Evolutionary conservation across 495 filamentous ascomycete species (phyloP), one percentile per base, ranked within the genome.

Genomic region (Daldinia childiae): DNA sequence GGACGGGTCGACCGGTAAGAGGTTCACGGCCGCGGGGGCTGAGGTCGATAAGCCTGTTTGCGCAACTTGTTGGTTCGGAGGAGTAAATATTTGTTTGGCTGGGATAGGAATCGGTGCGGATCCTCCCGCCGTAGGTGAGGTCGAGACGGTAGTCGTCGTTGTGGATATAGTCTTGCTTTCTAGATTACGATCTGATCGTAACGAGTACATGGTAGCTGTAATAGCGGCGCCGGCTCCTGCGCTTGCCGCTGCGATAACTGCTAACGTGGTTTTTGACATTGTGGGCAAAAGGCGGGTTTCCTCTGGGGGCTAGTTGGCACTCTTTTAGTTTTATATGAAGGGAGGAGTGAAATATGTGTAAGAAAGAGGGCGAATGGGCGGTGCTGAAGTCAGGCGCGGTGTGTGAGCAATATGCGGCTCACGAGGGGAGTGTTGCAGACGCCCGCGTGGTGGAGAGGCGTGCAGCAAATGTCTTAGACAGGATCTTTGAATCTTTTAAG

Each of bases 191-290:
- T 87, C 81, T 38, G 76, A 67, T 69, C 86, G 87, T 60, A 87
- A 78, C n/a, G 90, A 90, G 80, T 88, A 92, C 79, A 97, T 85
- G 17, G 93, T 85, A 15, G 82, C 81, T 43, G 94, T 97, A 57
- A 91, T 82, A 64, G 92, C 92, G 56, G 94, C 94, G 21, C 95
- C 95, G 41, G 93, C 90, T 77, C 92, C 93, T 51, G 95, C 95
- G 77, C 93, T 92, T 78, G 91, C 91, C 54, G 92, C 94, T 43
- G 94, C 95, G 72, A 97, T 91, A 48, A 95, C 86, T 48, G 93
- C 94, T 66, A 98, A 74, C 24, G 94, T 97, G 29, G 89, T 85
- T 81, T 97, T 97, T 27, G 93, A 94, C 92, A 94, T 93, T 64
- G n/a, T 75, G 72, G 66, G 50, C 32, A 60, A 68, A 55, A 57